Base-by-base conservation (phyloP, 495 filamentous ascomycete species). In the Copromyces sp. region DNA sequence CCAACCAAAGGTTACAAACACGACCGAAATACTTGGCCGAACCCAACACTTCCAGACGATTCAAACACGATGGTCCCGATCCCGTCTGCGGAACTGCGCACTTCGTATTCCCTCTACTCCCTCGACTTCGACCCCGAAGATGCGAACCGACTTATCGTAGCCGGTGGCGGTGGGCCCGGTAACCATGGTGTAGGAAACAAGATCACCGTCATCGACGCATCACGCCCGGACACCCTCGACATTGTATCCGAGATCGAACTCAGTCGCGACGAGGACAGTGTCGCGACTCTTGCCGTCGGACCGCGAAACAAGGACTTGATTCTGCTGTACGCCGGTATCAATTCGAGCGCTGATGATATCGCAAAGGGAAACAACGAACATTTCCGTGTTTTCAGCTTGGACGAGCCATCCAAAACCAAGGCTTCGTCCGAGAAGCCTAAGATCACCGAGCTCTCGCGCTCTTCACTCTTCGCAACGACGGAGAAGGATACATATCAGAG, bases 161-260 rank as follows among this genome's bases (percentile, higher is more conserved):
- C 90, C 42, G 95, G 95, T 38, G 95, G 95, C 68, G 95, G 95
- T 73, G 95, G 95, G 24, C 90, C 94, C 77, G 89, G 91, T 45
- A 89, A 90, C 72, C 95, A 87, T 77, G 95, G 94, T 68, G 93
- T 98, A 41, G 89, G 89, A 39, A 99, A 98, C 82, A 95, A 94
- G 82, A 94, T 98, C 80, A 90, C 87, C 35, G 82, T 94, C 39
- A 83, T 97, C 39, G 90, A 95, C 77, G 86, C 89, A 78, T 86
- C 86, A 83, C 86, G 84, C 75, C 76, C 78, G 1, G 81, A 87
- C 16, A 84, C 92, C 35, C 81, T 97, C 61, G 84, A 86, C 47
- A 84, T 90, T 75, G 80, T 86, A n/a, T 86, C 90, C 73, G 92
- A 95, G 76, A 83, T 97, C 77, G 91, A 93, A 40, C 88, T 98